These are phyloP conservation scores for Carex scoparia DNA, from an alignment of 176 grass and related monocot species.

Conservation along the genomic window DNA sequence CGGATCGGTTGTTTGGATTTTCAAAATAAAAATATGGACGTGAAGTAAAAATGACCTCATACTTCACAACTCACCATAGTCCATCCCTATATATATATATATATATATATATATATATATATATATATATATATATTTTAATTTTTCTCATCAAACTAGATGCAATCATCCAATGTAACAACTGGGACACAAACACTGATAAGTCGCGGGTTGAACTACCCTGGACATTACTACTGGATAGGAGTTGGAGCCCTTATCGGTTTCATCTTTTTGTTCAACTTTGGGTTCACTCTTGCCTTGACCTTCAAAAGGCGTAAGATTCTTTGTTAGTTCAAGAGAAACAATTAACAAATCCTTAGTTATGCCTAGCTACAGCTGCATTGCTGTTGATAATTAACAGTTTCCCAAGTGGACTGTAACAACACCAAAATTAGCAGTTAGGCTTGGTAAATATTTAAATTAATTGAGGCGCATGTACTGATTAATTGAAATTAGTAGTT, in stretches of 20 bases:
- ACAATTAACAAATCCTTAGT: not conserved
- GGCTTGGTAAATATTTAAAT: not conserved
- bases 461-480: not conserved
- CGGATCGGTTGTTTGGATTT: too few species aligned
- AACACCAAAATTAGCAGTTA: not conserved
- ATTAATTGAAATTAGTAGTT: not conserved
- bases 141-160: not conserved
- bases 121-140: not conserved
- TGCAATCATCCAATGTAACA: conserved; percentile 32
- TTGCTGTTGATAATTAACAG: not conserved
- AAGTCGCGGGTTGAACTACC: conserved; percentile 55
- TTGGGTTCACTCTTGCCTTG: conserved; percentile 52
- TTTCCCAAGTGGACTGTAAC: not conserved
- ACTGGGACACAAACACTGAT: conserved; percentile 49
- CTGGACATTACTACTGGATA: conserved; percentile 67
- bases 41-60: too few species aligned
- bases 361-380: not conserved
- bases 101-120: too few species aligned
- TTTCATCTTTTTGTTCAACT: conserved; percentile 55
- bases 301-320: conserved; percentile 54
- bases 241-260: conserved; percentile 62
- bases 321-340: not conserved
- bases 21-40: too few species aligned
- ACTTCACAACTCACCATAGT: too few species aligned
- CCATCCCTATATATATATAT: too few species aligned